These are phyloP conservation scores for Vanrija sp. DNA, from an alignment of 1,284 basidiomycete species.

Conservation along the genomic window DNA sequence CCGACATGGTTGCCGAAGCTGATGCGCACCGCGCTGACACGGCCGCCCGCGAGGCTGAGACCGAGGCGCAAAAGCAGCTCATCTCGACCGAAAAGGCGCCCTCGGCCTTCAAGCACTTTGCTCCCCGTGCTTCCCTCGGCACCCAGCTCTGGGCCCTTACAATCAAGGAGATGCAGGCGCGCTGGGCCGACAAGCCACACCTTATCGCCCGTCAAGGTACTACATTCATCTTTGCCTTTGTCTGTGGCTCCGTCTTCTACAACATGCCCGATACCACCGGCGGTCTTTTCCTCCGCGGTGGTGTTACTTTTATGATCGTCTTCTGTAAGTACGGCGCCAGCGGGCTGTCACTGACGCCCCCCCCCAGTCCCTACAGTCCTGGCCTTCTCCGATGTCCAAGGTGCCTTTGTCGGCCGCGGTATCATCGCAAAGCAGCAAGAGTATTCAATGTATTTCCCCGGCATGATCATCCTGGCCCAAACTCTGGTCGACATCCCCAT, in stretches of 20 bases:
- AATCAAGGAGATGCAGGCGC: conserved; percentile 33
- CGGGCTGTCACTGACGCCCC: background rate
- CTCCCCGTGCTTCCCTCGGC: conserved; percentile 22
- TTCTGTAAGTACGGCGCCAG: conserved; percentile 27
- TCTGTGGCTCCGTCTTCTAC: conserved; percentile 70
- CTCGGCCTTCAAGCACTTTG: conserved; percentile 2
- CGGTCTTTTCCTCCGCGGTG: conserved; percentile 68
- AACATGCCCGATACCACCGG: conserved; percentile 59
- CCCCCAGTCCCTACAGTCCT: conserved; percentile 46
- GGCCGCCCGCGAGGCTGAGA: conserved; percentile 11
- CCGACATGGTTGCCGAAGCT: conserved; percentile 27
- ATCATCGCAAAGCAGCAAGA: conserved; percentile 58
- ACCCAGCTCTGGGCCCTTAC: conserved; percentile 34
- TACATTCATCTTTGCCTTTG: conserved; percentile 29
- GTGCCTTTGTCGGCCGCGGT: conserved; percentile 65
- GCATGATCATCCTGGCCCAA: conserved; percentile 57
- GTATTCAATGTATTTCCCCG: conserved; percentile 48
- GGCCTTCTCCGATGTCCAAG: conserved; percentile 64
- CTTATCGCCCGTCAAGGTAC: conserved; percentile 33
- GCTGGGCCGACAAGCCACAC: conserved; percentile 28
- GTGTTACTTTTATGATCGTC: conserved; percentile 53
- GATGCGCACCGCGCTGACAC: conserved; percentile 23
- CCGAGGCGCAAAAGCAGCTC: conserved; percentile 17
- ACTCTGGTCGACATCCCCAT: conserved; percentile 58
- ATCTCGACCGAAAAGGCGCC: conserved; percentile 28